Conservation (phyloP, 73 alveolate genomes). For the Durusdinium trenchii region DNA sequence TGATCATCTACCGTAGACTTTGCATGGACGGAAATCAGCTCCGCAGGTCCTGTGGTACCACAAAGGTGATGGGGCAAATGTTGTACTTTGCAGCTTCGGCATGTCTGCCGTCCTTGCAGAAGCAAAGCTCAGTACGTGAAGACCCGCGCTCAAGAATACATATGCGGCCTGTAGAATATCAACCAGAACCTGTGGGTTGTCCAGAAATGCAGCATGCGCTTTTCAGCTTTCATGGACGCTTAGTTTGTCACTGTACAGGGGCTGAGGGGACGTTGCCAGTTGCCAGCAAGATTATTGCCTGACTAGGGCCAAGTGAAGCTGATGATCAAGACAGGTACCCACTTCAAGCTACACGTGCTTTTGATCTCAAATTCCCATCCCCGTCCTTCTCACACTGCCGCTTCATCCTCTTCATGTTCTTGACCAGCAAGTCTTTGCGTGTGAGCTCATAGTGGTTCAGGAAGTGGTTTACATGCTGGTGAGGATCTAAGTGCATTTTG, state of each 20-base stretch:
- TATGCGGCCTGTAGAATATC: too few relatives aligned
- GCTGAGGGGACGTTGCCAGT: too few relatives aligned
- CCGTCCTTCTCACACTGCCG: slow-evolving; percentile 83
- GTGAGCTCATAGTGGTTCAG: slow-evolving; percentile 97
- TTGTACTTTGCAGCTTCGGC: slow-evolving; percentile 71
- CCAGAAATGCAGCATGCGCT: too few relatives aligned
- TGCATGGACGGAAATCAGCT: too few relatives aligned
- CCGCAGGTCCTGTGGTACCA: slow-evolving; percentile 92
- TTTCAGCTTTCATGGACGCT: too few relatives aligned
- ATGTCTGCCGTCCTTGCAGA: slow-evolving; percentile 46
- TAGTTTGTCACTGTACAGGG: too few relatives aligned
- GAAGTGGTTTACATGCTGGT: slow-evolving; percentile 96
- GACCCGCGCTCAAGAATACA: too few relatives aligned
- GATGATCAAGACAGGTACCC: not conserved
- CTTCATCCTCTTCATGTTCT: slow-evolving; percentile 68
- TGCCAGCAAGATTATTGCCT: too few relatives aligned
- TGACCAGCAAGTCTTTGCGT: slow-evolving; percentile 80
- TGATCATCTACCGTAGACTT: too few relatives aligned
- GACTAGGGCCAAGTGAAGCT: too few relatives aligned
- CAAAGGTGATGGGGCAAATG: slow-evolving; percentile 86
- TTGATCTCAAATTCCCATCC: not conserved
- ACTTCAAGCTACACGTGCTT: not conserved
- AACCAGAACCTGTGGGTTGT: too few relatives aligned
- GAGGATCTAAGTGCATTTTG: slow-evolving; percentile 91
- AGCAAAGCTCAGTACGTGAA: too few relatives aligned